Percentiles rank a stretch among this genome's conserved stretches.
Evolutionary conservation across 306 rosid genomes (phyloP).

Genomic region (Castanea mollissima): DNA sequence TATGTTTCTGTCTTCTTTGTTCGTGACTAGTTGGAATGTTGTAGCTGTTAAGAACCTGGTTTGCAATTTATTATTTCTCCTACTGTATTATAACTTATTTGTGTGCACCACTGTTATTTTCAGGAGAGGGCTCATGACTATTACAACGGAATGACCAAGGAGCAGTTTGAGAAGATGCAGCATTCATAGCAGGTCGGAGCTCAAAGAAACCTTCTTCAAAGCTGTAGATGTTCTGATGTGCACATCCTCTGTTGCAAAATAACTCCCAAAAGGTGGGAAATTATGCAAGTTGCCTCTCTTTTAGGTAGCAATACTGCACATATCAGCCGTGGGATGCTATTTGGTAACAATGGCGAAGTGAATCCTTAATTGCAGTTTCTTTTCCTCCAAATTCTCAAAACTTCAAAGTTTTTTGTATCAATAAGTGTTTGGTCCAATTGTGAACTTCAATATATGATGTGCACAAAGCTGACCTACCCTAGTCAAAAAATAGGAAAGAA

Average conservation of each 20-base stretch:
- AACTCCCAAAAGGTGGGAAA: background rate
- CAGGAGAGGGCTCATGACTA: constrained; percentile 82
- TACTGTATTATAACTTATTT: background rate
- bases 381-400: background rate
- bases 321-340: background rate
- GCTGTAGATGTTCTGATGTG: constrained; percentile 41
- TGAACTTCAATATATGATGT: background rate
- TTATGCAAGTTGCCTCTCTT: background rate
- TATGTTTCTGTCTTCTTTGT: too few relatives aligned
- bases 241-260: background rate
- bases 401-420: background rate
- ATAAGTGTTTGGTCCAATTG: background rate
- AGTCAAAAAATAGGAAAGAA: too few relatives aligned
- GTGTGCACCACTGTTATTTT: background rate
- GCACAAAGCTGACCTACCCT: too few relatives aligned
- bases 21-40: too few relatives aligned
- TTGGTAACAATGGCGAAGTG: background rate
- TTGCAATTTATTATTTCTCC: background rate
- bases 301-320: background rate
- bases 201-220: constrained; percentile 67
- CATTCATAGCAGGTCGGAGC: constrained; percentile 80
- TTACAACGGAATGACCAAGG: constrained; percentile 83
- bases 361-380: background rate
- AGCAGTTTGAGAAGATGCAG: constrained; percentile 84
- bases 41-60: background rate